Evolutionary conservation across 495 filamentous ascomycete genomes (phyloP), one percentile per base, ranked within the genome.

Genomic region (Daldinia vernicosa): DNA sequence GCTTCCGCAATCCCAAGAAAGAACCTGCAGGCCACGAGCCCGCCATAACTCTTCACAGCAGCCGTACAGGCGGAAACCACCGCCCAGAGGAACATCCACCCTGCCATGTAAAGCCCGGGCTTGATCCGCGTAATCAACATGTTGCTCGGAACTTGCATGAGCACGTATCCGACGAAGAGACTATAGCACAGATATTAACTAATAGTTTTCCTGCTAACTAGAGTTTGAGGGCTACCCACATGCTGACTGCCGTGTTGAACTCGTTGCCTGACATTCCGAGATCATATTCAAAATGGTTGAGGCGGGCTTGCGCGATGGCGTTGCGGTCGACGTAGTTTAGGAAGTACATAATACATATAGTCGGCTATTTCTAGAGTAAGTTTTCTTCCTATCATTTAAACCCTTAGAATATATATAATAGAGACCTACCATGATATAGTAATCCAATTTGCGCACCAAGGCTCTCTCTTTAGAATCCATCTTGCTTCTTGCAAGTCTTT

Each of bases 301-400:
- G 77, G 11, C 78, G 73, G 15, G 83, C 81, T 75, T 76, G 74
- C 3, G 80, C 72, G 68, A 84, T 81, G 45, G 77, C 77, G 58
- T 86, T 87, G 32, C 84, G 75, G 52, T 86, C 85, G 58, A 85
- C 67, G 57, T 84, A 84, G 45, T 84, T 83, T 9, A 87, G 71
- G 60, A 84, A 80, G 56, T 86, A 86, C 82, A 85, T 84, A 39
- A 80, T 45, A 76, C 82, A 86, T 30, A 85, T 75, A 6, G 77
- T 79, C 37, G 82, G 82, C 78, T 79, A 19, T 32, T n/a, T 11
- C 24, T n/a, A 45, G 28, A 12, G 33, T 65, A 9, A 65, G 62
- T 32, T 11, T 11, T 32, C 27, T 14, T 55, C 3, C 5, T 61
- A n/a, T 19, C 28, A 22, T 19, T 7, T 43, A 7, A 4, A 9